Evolutionary conservation across 2,329 filamentous ascomycete species (phyloP), one percentile per base, ranked within the genome.

Genomic region (Colletotrichum sp.): DNA sequence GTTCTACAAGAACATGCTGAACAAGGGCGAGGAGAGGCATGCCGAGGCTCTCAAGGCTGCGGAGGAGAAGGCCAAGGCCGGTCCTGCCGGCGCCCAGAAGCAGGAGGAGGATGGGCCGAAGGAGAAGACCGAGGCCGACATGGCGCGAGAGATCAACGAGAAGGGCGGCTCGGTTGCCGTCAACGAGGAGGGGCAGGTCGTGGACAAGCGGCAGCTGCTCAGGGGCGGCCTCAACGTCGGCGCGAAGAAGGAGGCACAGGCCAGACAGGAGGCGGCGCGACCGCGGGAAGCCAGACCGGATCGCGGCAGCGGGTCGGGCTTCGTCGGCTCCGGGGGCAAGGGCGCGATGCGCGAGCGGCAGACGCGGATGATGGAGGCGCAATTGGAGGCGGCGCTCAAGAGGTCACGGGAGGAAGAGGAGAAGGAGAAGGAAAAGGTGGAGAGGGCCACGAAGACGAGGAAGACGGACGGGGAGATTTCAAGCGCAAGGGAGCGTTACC

Each of bases 121-220:
- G 70, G 87, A 88, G 66, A 92, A 90, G 82, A 87, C 88, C 0
- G 92, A 93, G 21, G 90, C 90, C 3, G 91, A 96, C 38, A 80
- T 92, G n/a, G 93, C 93, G 6, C 88, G 87, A 64, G 93, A 94
- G 80, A 89, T 95, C 68, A 93, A 93, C 70, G 89, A 91, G 52
- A 92, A 88, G 77, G 91, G 87, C 77, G 92, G 86, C 1, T 86
- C 87, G 5, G 90, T 97, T 52, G 90, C 92, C 9, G 85, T 96
- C 80, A 96, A 96, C 80, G 95, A 97, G 77, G 95, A 97, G 52
- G 95, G 95, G 0, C 92, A 96, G 81, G 93, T 97, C 3, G 93
- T 95, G 30, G 95, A 98, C 82, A 96, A 96, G 87, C 89, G 94
- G n/a, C 93, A 97, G 82, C 87, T 97, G 10, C 89, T 98, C 8